Conservation (phyloP, 83 land plant species). For the Thuja plicata region DNA sequence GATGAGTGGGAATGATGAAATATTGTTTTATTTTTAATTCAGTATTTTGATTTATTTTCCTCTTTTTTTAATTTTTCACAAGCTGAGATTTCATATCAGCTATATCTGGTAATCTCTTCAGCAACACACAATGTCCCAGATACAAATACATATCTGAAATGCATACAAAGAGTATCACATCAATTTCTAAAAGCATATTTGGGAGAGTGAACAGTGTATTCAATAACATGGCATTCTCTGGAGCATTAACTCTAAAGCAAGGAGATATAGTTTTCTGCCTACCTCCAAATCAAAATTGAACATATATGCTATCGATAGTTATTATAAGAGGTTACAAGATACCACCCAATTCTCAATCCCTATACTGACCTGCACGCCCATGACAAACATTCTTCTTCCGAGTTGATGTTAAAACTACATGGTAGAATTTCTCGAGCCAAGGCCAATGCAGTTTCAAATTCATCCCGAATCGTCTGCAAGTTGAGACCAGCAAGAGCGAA, state of each 20-base stretch:
- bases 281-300: too few species aligned
- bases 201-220: too few species aligned
- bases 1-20: not conserved
- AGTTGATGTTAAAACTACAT: conserved; percentile 38
- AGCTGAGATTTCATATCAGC: not conserved
- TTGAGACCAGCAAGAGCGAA: conserved; percentile 37
- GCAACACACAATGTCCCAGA: not conserved
- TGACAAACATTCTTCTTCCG: conserved; percentile 37
- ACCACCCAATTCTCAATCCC: not conserved
- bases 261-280: not conserved
- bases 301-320: not conserved
- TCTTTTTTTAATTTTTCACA: not conserved
- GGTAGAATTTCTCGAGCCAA: conserved; percentile 40
- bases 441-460: conserved; percentile 29
- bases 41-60: not conserved
- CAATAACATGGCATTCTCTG: too few species aligned
- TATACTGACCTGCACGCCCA: conserved; percentile 35
- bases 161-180: not conserved
- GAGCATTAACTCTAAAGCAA: not conserved
- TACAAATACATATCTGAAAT: not conserved
- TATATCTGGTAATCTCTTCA: not conserved
- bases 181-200: too few species aligned
- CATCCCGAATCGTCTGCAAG: conserved; percentile 32
- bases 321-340: not conserved
- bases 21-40: not conserved